phyloP scores from a whole-genome alignment of 2,329 filamentous ascomycete species.

The Colletotrichum neosansevieriae region DNA sequence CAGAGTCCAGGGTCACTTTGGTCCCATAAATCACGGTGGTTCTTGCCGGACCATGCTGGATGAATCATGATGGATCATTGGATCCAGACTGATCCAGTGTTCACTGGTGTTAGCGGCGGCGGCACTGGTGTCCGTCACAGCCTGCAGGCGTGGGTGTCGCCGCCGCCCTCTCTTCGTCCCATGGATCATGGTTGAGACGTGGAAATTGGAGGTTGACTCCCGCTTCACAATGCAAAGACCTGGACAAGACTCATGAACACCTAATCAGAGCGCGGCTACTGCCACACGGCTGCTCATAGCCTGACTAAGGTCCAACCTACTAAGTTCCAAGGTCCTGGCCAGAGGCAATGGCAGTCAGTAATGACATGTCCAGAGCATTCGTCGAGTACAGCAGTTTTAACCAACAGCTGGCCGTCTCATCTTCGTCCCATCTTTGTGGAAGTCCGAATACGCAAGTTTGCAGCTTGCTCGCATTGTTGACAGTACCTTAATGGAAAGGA shows the following conservation, averaged over 20 bases:
- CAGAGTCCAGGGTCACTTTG: neutral
- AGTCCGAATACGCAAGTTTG: slow-evolving; percentile 22
- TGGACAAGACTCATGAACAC: neutral
- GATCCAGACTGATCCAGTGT: neutral
- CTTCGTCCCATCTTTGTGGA: slow-evolving; percentile 25
- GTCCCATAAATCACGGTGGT: neutral
- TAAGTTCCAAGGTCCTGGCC: neutral
- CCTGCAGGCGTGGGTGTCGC: neutral
- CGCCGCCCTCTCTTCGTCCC: slow-evolving; percentile 10
- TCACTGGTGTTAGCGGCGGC: too few relatives aligned
- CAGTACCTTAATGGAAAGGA: slow-evolving; percentile 27
- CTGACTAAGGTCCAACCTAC: slow-evolving; percentile 1
- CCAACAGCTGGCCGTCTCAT: slow-evolving; percentile 27
- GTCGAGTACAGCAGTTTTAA: slow-evolving; percentile 9
- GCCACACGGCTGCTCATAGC: neutral
- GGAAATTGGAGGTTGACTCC: slow-evolving; percentile 33
- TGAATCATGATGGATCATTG: neutral
- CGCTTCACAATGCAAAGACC: slow-evolving; percentile 11
- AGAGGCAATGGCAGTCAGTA: slow-evolving; percentile 1
- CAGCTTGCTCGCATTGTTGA: slow-evolving; percentile 36
- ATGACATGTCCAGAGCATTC: neutral
- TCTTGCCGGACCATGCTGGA: slow-evolving; percentile 9
- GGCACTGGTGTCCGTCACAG: too few relatives aligned
- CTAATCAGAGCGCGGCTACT: slow-evolving; percentile 13
- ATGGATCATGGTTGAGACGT: slow-evolving; percentile 35